Conservation (phyloP, 2,329 filamentous ascomycete species). For the Chaetomiaceae sp. region DNA sequence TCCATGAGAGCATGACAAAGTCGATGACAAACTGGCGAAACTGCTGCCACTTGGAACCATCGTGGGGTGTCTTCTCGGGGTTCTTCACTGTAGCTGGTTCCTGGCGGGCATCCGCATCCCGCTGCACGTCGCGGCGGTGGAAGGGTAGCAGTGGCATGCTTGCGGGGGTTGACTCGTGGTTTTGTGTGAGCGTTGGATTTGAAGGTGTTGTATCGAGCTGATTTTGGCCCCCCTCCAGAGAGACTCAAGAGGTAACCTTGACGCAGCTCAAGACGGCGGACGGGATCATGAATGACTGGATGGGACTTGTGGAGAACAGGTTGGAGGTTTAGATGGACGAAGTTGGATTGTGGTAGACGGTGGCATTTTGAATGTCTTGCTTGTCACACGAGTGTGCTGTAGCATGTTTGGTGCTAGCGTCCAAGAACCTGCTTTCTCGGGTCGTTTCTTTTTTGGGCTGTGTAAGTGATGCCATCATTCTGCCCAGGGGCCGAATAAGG, state of each 20-base stretch:
- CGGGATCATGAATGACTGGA: too few relatives aligned
- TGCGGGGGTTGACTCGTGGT: background rate
- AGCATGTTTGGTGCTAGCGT: too few relatives aligned
- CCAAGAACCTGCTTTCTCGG: background rate
- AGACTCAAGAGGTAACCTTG: too few relatives aligned
- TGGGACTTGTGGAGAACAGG: too few relatives aligned
- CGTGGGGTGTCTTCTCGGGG: background rate
- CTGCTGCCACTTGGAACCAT: background rate
- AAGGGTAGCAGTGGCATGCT: slow-evolving; percentile 1
- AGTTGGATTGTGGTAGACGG: background rate
- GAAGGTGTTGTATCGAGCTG: too few relatives aligned
- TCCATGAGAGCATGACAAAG: slow-evolving; percentile 55
- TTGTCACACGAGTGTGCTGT: background rate
- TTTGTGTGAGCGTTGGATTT: too few relatives aligned
- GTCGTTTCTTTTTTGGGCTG: background rate
- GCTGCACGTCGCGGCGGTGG: slow-evolving; percentile 1
- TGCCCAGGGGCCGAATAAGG: too few relatives aligned
- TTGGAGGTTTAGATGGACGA: too few relatives aligned
- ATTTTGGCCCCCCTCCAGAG: too few relatives aligned
- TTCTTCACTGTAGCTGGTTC: background rate
- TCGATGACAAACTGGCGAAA: slow-evolving; percentile 29
- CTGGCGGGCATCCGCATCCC: background rate
- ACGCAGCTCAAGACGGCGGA: too few relatives aligned
- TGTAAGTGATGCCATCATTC: background rate
- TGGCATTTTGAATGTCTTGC: background rate